Evolutionary conservation across 148 eudicot species (phyloP).

Genomic region (Euryodendron excelsum): DNA sequence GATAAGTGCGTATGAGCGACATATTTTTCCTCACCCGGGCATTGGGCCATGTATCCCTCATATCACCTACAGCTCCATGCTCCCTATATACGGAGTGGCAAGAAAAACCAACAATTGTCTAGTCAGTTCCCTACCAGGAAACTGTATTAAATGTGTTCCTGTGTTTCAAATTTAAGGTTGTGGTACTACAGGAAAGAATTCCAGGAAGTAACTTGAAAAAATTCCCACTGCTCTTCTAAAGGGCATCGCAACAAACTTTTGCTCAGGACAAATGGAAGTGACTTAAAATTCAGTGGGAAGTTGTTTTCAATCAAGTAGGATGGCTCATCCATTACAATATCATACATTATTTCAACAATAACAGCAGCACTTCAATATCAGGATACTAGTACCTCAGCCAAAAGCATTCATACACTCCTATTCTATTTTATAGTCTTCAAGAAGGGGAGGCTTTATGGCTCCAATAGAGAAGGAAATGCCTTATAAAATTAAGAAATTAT

Average conservation of each 20-base stretch:
- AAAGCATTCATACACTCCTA: no score
- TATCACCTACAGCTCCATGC: constrained; percentile 91
- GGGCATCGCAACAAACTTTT: neutral
- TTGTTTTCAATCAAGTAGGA: neutral
- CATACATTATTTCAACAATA: neutral
- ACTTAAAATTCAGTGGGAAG: neutral
- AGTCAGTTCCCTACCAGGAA: neutral
- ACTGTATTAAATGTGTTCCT: neutral
- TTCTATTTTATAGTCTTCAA: no score
- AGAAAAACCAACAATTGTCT: neutral
- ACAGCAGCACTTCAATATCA: no score
- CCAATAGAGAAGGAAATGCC: no score
- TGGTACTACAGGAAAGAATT: neutral
- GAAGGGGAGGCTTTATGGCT: no score
- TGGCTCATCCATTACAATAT: neutral
- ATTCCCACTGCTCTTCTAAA: neutral
- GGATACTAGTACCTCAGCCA: no score
- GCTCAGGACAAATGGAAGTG: neutral
- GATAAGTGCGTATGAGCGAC: constrained; percentile 84
- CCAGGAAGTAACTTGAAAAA: neutral
- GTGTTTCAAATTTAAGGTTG: neutral
- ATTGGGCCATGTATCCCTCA: constrained; percentile 98
- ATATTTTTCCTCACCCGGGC: constrained; percentile 88
- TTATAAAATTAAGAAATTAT: no score
- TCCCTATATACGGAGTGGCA: constrained; percentile 44